Percentiles rank a stretch among this genome's conserved stretches.
Evolutionary conservation across 2,329 filamentous ascomycete genomes (phyloP).

Genomic region (Aspergillus brasiliensis): DNA sequence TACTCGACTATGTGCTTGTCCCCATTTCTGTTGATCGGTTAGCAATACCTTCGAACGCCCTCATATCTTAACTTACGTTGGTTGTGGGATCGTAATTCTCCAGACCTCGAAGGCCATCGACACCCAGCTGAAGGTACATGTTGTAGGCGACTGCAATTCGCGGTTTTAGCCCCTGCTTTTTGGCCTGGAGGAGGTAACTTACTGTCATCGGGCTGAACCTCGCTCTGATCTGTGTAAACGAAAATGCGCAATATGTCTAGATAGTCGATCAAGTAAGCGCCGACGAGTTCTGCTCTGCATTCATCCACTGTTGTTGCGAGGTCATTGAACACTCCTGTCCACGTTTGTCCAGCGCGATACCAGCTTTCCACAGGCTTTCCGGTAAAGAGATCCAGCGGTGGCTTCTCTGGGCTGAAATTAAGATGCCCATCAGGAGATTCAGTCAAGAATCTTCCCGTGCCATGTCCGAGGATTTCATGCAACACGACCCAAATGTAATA

Average conservation of each 20-base stretch:
- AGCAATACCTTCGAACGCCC: neutral
- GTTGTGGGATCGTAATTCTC: constrained; percentile 42
- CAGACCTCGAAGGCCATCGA: constrained; percentile 45
- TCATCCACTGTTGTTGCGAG: constrained; percentile 65
- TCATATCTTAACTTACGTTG: constrained; percentile 37
- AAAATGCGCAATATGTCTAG: constrained; percentile 47
- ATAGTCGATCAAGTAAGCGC: constrained; percentile 49
- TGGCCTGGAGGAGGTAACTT: constrained; percentile 14
- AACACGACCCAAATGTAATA: constrained; percentile 35
- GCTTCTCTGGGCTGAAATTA: constrained; percentile 58
- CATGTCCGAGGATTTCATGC: constrained; percentile 65
- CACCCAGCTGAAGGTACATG: constrained; percentile 46
- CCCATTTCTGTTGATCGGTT: constrained; percentile 15
- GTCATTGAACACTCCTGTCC: constrained; percentile 62
- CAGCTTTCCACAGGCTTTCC: constrained; percentile 51
- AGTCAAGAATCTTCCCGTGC: constrained; percentile 63
- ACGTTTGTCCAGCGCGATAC: constrained; percentile 67
- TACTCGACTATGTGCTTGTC: constrained; percentile 21
- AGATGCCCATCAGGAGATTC: constrained; percentile 49
- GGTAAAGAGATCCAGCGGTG: constrained; percentile 59
- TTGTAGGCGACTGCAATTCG: constrained; percentile 40
- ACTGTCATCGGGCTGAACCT: constrained; percentile 16
- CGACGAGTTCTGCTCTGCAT: constrained; percentile 48
- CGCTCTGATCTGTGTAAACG: constrained; percentile 20
- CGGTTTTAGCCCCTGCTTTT: constrained; percentile 25